Evolutionary conservation across 225 moss, liverwort and hornwort genomes (phyloP).

Genomic region (Antitrichia curtipendula): DNA sequence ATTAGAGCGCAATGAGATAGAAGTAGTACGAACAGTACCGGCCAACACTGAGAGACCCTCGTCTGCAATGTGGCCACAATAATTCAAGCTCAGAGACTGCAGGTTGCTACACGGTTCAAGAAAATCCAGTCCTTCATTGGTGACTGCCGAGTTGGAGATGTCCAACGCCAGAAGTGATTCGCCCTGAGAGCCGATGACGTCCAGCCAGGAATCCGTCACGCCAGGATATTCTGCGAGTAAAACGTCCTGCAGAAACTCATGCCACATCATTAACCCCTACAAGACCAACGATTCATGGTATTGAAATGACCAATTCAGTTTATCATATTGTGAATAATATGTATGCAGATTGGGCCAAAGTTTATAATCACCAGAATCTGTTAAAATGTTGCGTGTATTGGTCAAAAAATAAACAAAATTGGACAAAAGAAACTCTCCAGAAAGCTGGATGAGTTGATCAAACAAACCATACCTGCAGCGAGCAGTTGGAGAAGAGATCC

Average conservation of each 20-base stretch:
- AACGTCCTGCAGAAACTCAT: slow-evolving; percentile 39
- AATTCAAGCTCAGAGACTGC: slow-evolving; percentile 52
- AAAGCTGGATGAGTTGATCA: not conserved
- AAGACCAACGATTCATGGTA: not conserved
- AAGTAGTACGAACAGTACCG: slow-evolving; percentile 16
- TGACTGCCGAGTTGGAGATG: slow-evolving; percentile 60
- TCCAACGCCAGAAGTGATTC: slow-evolving; percentile 64
- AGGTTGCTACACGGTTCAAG: slow-evolving; percentile 54
- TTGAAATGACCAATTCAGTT: not conserved
- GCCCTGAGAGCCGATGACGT: slow-evolving; percentile 70
- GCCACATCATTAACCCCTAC: not conserved
- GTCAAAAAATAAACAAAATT: not conserved
- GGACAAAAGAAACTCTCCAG: not conserved
- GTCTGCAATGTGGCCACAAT: slow-evolving; percentile 58
- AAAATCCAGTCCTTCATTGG: slow-evolving; percentile 48
- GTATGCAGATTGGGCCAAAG: not conserved
- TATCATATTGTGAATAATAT: not conserved
- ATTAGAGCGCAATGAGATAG: not conserved
- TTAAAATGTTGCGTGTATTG: not conserved
- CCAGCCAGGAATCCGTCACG: slow-evolving; percentile 75
- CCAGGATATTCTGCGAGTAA: slow-evolving; percentile 57
- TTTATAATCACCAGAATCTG: not conserved
- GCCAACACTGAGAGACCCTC: slow-evolving; percentile 42
- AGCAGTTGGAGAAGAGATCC: slow-evolving; percentile 48
- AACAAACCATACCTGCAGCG: slow-evolving; percentile 41